phyloP scores from a whole-genome alignment of 225 moss, liverwort and hornwort genomes.

The Polytrichum formosum region DNA sequence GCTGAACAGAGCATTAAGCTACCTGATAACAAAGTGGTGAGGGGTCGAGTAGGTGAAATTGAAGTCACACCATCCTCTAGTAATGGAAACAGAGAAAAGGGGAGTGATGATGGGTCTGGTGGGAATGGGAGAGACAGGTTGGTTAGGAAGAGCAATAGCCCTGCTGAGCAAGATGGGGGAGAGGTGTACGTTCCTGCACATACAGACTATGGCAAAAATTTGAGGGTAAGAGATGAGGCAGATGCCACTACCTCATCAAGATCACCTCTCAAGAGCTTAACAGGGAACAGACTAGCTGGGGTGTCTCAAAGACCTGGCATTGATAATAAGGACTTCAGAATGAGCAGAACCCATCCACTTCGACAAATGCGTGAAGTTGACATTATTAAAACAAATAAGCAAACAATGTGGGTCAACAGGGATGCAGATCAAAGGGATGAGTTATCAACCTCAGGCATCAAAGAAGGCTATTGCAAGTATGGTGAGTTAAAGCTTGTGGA shows the following conservation, averaged over 20 bases:
- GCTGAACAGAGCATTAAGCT: neutral
- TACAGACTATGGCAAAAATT: neutral
- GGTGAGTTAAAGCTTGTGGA: neutral
- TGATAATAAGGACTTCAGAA: neutral
- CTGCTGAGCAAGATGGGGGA: neutral
- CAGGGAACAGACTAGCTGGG: neutral
- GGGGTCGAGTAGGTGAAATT: neutral
- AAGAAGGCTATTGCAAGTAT: neutral
- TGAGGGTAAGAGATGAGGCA: neutral
- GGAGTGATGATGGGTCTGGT: neutral
- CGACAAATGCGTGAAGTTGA: neutral
- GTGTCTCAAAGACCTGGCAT: neutral
- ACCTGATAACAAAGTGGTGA: neutral
- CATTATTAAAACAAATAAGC: neutral
- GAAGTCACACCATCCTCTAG: neutral
- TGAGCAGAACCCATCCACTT: neutral
- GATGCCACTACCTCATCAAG: neutral
- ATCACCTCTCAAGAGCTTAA: slow-evolving; percentile 9
- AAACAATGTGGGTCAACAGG: no score
- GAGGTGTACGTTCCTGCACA: neutral
- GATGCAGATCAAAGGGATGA: neutral
- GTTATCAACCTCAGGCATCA: neutral
- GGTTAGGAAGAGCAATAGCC: neutral
- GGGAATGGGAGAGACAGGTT: slow-evolving; percentile 4
- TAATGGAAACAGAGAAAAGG: neutral